A percentile compares a stretch with the other conserved stretches of the same genome.
Evolutionary conservation across 2,329 filamentous ascomycete species (phyloP).

Genomic region (Zymoseptoria pseudotritici): DNA sequence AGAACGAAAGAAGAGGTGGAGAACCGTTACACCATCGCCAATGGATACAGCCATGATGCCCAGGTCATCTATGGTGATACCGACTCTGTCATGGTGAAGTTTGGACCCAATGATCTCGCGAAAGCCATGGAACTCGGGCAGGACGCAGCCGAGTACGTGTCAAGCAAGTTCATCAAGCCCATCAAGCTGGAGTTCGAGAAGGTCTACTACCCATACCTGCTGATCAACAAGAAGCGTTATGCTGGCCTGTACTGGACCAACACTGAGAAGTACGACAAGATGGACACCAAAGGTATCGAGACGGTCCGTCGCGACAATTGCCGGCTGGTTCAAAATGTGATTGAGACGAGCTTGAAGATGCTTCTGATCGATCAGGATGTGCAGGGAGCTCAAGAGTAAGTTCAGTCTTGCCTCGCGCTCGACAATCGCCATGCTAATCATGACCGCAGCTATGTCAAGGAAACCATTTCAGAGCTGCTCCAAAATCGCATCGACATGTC

Average conservation of each 20-base stretch:
- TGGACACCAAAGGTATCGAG: conserved; percentile 99
- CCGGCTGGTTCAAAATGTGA: conserved; percentile 88
- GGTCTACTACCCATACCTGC: conserved; percentile 92
- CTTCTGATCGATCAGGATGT: conserved; percentile 90
- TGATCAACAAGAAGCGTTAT: conserved; percentile 99
- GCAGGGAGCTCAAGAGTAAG: conserved; percentile 85
- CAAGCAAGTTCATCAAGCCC: conserved; percentile 85
- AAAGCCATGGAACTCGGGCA: conserved; percentile 94
- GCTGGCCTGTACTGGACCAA: conserved; percentile 97
- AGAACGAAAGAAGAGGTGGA: conserved; percentile 96
- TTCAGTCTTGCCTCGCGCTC: conserved; percentile 15
- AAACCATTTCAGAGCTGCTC: conserved; percentile 86
- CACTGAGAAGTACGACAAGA: conserved; percentile 92
- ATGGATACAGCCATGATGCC: conserved; percentile 89
- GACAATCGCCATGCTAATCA: conserved; percentile 32
- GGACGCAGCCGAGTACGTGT: conserved; percentile 82
- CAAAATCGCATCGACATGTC: conserved; percentile 99
- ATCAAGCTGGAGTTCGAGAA: conserved; percentile 99
- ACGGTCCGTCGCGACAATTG: conserved; percentile 97
- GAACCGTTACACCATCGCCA: conserved; percentile 78
- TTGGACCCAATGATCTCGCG: conserved; percentile 77
- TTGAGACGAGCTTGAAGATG: conserved; percentile 93
- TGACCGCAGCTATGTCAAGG: conserved; percentile 74
- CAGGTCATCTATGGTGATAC: conserved; percentile 98
- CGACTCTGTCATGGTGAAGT: conserved; percentile 99